A percentile compares a stretch with the other conserved stretches of the same genome.
Conservation (phyloP, 1,139 yeast species). For the Pneumocystis sp. region DNA sequence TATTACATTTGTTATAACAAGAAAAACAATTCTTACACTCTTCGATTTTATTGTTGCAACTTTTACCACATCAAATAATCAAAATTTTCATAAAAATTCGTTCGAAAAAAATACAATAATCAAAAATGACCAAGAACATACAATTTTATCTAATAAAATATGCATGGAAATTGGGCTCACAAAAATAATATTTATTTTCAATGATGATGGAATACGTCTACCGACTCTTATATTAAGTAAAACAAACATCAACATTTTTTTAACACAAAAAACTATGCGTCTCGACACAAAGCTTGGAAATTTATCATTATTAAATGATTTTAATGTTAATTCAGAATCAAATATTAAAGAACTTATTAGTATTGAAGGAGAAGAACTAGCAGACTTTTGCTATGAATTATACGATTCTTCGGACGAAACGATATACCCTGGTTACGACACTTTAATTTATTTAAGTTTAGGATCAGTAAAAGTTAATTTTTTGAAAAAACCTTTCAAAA, state of each 20-base stretch:
- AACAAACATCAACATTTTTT: constrained; percentile 50
- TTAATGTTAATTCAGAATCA: constrained; percentile 51
- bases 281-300: constrained; percentile 68
- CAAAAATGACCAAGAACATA: neutral
- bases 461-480: constrained; percentile 65
- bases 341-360: constrained; percentile 50
- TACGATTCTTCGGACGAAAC: constrained; percentile 36
- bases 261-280: constrained; percentile 68
- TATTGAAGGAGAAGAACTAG: constrained; percentile 71
- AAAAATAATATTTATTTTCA: constrained; percentile 58
- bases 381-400: constrained; percentile 72
- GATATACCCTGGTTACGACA: constrained; percentile 33
- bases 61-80: constrained; percentile 47
- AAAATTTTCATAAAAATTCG: neutral
- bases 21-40: constrained; percentile 63
- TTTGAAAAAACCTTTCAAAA: constrained; percentile 63
- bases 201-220: constrained; percentile 69
- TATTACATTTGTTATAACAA: constrained; percentile 56
- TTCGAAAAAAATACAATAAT: constrained; percentile 34
- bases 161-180: constrained; percentile 55
- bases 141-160: constrained; percentile 29
- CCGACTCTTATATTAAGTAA: constrained; percentile 67
- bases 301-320: constrained; percentile 61
- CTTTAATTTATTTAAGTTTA: constrained; percentile 50
- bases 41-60: constrained; percentile 74